phyloP scores from a whole-genome alignment of 176 grass and related monocot species.

The Avena insularis region DNA sequence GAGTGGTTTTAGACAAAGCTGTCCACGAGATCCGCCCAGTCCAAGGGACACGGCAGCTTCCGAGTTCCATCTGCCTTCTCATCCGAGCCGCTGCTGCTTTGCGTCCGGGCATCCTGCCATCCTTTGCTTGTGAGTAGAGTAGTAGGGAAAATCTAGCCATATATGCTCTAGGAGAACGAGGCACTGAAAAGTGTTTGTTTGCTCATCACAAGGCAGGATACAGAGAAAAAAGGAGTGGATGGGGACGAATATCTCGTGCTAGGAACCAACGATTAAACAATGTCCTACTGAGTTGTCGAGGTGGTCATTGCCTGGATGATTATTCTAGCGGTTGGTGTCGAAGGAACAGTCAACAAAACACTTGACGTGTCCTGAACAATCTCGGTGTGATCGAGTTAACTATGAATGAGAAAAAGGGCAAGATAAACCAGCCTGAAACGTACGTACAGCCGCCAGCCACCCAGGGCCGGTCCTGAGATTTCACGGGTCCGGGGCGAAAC shows the following conservation, averaged over 20 bases:
- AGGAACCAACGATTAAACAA: background rate
- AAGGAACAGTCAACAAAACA: too few species aligned
- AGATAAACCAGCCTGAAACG: too few species aligned
- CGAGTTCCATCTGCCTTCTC: conserved; percentile 11
- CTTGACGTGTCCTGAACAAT: too few species aligned
- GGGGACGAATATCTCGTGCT: background rate
- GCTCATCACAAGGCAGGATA: background rate
- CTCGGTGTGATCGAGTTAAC: too few species aligned
- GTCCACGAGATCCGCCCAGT: conserved; percentile 36
- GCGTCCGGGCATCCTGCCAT: too few species aligned
- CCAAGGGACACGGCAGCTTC: conserved; percentile 23
- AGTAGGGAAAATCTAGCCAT: background rate
- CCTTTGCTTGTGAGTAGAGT: background rate
- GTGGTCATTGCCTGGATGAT: too few species aligned
- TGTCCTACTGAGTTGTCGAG: background rate
- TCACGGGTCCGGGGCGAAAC: too few species aligned
- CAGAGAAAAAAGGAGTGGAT: background rate
- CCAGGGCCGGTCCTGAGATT: too few species aligned
- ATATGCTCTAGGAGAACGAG: too few species aligned
- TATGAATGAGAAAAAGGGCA: too few species aligned
- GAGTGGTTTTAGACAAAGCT: conserved; percentile 36
- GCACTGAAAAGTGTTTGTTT: background rate
- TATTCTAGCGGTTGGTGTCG: too few species aligned
- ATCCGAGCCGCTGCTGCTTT: conserved; percentile 9
- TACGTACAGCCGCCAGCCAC: too few species aligned